These are phyloP conservation scores for Flaveria sonorensis DNA, from an alignment of 129 eudicot genomes.

Conservation along the genomic window DNA sequence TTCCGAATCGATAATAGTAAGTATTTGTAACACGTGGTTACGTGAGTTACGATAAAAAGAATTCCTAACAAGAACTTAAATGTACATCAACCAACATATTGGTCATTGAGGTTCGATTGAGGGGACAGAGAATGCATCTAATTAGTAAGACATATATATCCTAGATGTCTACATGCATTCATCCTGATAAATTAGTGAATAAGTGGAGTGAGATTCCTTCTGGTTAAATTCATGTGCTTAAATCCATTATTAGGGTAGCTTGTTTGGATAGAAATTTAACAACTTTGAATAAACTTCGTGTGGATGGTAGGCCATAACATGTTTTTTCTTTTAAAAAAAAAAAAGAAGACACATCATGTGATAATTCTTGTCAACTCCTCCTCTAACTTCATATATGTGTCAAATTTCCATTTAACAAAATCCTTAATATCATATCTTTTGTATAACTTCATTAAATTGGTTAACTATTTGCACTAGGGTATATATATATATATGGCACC, in stretches of 20 bases:
- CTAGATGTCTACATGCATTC: slow-evolving; percentile 10
- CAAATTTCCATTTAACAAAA: background rate
- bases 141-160: slow-evolving; percentile 9
- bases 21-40: background rate
- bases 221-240: slow-evolving; percentile 12
- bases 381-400: slow-evolving; percentile 11
- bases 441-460: background rate
- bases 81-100: background rate
- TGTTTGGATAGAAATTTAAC: slow-evolving; percentile 7
- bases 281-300: slow-evolving; percentile 12
- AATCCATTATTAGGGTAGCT: slow-evolving; percentile 19
- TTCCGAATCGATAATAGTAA: too few relatives aligned
- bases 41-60: background rate
- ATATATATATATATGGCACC: too few relatives aligned
- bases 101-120: slow-evolving; percentile 20
- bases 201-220: slow-evolving; percentile 18
- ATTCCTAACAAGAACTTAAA: background rate
- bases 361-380: slow-evolving; percentile 15
- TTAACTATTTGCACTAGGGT: too few relatives aligned
- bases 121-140: slow-evolving; percentile 14
- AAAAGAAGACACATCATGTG: slow-evolving; percentile 20
- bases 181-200: slow-evolving; percentile 20
- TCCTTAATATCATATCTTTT: background rate
- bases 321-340: background rate
- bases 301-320: slow-evolving; percentile 24